phyloP scores from a whole-genome alignment of 441 rosid species.

The California macrophylla region DNA sequence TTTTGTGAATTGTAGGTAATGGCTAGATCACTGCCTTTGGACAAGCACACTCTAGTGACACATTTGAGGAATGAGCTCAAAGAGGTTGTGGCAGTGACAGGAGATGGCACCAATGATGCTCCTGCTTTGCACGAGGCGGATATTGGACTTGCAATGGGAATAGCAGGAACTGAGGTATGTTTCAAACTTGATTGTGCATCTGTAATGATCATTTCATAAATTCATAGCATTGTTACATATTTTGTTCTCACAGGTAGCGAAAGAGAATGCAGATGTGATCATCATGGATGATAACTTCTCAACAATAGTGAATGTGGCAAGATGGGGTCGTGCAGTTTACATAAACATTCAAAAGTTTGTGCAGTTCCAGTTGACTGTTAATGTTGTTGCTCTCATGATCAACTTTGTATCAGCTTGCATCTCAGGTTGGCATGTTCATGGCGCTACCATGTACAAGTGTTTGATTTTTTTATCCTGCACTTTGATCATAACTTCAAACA shows the following conservation, averaged over 20 bases:
- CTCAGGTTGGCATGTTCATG: conserved; percentile 31
- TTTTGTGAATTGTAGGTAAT: conserved; percentile 28
- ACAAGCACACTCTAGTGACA: conserved; percentile 43
- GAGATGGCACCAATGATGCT: conserved; percentile 61
- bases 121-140: conserved; percentile 66
- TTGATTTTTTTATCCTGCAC: neutral
- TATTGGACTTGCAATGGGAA: conserved; percentile 60
- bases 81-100: conserved; percentile 54
- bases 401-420: conserved; percentile 42
- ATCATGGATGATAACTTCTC: conserved; percentile 58
- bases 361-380: conserved; percentile 43
- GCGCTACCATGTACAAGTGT: neutral
- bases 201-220: neutral
- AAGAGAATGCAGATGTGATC: conserved; percentile 45
- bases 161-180: conserved; percentile 59
- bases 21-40: conserved; percentile 45
- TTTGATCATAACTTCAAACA: neutral
- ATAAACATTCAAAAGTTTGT: conserved; percentile 47
- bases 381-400: conserved; percentile 36
- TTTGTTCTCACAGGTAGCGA: conserved; percentile 34
- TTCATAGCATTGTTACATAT: neutral
- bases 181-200: neutral
- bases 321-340: conserved; percentile 44
- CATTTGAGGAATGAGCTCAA: conserved; percentile 34
- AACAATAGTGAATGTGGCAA: conserved; percentile 39